These are phyloP conservation scores for Apiotrichum siamense DNA, from an alignment of 1,284 basidiomycete species.

Conservation along the genomic window DNA sequence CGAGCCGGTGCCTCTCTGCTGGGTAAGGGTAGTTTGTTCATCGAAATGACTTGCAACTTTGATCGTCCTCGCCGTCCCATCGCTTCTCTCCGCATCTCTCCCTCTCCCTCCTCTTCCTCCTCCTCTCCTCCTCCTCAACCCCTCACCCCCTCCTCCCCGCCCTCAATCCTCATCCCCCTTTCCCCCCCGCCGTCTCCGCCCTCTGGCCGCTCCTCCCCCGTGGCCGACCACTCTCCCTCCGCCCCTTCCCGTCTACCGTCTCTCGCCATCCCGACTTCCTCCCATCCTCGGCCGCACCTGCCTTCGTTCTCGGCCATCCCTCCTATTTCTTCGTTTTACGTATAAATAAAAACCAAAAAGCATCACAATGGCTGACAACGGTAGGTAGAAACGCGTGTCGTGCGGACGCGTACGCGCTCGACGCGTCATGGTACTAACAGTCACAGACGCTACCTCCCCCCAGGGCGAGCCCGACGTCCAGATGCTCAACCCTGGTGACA, in stretches of 20 bases:
- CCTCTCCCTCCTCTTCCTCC: neutral
- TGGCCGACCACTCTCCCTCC: neutral
- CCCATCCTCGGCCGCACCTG: too few species aligned
- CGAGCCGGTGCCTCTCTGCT: too few species aligned
- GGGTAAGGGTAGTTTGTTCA: too few species aligned
- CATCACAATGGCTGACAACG: neutral
- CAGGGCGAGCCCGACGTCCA: neutral
- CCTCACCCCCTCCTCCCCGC: neutral
- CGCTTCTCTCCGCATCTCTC: neutral
- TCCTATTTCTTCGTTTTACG: neutral
- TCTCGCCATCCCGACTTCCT: neutral
- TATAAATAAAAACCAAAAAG: neutral
- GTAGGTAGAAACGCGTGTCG: neutral
- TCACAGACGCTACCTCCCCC: neutral
- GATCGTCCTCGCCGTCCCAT: neutral
- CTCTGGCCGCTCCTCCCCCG: too few species aligned
- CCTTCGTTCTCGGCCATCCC: too few species aligned
- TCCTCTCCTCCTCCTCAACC: neutral
- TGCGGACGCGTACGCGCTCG: neutral
- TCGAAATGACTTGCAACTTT: too few species aligned
- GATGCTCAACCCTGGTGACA: constrained; percentile 1
- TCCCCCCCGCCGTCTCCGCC: too few species aligned
- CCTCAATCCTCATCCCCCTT: neutral
- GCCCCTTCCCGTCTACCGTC: neutral
- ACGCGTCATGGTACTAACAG: neutral